Evolutionary conservation across 2,329 filamentous ascomycete species (phyloP), one percentile per base, ranked within the genome.

Genomic region (Didymella glomerata): DNA sequence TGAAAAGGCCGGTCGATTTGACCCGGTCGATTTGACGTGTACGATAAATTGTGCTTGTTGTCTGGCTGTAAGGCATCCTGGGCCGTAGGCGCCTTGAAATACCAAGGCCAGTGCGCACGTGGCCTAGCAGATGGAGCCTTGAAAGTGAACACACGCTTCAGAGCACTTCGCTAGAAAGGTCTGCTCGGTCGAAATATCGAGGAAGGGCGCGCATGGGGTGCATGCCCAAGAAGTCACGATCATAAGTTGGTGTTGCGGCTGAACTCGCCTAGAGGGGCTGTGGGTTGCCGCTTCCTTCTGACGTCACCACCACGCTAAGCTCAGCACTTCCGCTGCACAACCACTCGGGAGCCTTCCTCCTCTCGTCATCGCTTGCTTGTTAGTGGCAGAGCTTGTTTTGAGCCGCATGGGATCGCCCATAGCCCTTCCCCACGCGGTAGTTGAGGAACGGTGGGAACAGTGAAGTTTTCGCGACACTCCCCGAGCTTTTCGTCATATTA

Each of bases 401-500:
- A 60, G 57, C 57, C 57, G 57, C 57, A 60, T 60, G 14, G 22
- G 57, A 60, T 60, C 47, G 18, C 34, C 57, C 13, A 18, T 20
- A 3, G 6, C 24, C 18, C 16, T 41, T 36, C 47, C 36, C 24
- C n/a, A 24, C 36, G 47, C 32, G 27, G 25, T 11, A 20, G 20
- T 47, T 30, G 46, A 36, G 28, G 46, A 30, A 42, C 41, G 24
- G 41, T 42, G n/a, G 28, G 41, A 42, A 24, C 27, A n/a, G 6
- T 32, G 32, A 50, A 54, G 38, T 60, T 54, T 60, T 60, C 51
- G 25, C 36, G 13, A 25, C 46, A 22, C 9, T 24, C 30, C 28
- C 36, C 28, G 38, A 30, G 27, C 56, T 46, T 50, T 34, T 41
- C 57, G 57, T 60, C 57, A 60, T 24, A 48, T 28, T 36, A 44